Conservation (phyloP, 345 rosid genomes). For the Linum lewisii region DNA sequence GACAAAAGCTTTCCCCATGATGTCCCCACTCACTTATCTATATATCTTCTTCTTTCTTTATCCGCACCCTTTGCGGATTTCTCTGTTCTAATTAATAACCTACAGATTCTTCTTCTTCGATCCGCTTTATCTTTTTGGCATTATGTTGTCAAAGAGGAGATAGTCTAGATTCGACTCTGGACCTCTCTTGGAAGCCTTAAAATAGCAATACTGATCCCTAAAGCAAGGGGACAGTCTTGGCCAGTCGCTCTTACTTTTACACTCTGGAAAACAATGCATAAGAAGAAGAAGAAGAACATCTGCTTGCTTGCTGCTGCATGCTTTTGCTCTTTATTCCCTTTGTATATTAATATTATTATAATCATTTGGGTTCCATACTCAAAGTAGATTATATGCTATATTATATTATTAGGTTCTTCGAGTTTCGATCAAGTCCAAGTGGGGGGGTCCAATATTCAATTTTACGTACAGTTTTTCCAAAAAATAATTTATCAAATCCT, state of each 20-base stretch:
- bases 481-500: too few species aligned
- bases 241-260: not conserved
- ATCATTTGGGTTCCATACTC: too few species aligned
- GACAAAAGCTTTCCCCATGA: not conserved
- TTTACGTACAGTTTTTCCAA: too few species aligned
- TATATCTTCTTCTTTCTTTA: not conserved
- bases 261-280: not conserved
- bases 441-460: too few species aligned
- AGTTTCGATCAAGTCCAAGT: too few species aligned
- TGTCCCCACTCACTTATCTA: not conserved
- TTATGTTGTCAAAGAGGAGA: constrained; percentile 10
- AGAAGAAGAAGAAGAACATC: not conserved
- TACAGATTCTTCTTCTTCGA: constrained; percentile 1
- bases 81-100: too few species aligned
- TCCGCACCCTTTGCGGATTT: not conserved
- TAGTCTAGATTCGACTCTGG: constrained; percentile 19
- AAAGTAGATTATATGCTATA: too few species aligned
- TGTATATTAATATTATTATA: too few species aligned
- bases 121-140: constrained; percentile 12
- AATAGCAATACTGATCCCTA: too few species aligned
- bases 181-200: not conserved
- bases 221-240: not conserved
- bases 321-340: too few species aligned
- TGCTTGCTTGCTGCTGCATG: not conserved
- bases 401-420: too few species aligned